phyloP scores from a whole-genome alignment of 768 basidiomycete genomes.

The Lactifluus piperatus region DNA sequence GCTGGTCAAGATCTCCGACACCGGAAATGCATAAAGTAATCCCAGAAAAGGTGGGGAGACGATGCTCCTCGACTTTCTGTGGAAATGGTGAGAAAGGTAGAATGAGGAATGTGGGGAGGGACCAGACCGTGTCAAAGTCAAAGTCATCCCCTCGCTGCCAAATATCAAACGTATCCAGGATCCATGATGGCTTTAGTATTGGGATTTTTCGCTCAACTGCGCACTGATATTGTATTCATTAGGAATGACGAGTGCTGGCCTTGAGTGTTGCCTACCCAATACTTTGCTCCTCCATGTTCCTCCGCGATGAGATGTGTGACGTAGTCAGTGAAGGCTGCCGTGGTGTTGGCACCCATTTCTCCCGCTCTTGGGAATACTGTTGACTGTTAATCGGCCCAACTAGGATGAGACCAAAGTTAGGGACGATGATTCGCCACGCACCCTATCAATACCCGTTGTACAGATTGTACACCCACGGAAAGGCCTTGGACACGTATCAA shows the following conservation, averaged over 20 bases:
- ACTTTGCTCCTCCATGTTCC: conserved; percentile 81
- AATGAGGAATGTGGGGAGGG: not conserved
- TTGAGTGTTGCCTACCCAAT: conserved; percentile 41
- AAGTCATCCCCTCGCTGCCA: conserved; percentile 82
- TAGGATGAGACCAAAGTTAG: not conserved
- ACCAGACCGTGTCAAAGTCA: conserved; percentile 46
- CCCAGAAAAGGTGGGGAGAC: conserved; percentile 64
- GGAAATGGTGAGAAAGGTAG: not conserved
- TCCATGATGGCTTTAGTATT: conserved; percentile 72
- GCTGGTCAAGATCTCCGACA: conserved; percentile 49
- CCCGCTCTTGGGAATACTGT: conserved; percentile 65
- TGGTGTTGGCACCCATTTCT: conserved; percentile 69
- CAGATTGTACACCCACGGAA: conserved; percentile 59
- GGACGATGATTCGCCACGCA: conserved; percentile 25
- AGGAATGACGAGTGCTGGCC: not conserved
- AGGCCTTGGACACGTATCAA: conserved; percentile 46
- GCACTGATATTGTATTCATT: conserved; percentile 41
- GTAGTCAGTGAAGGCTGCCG: conserved; percentile 67
- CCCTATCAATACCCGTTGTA: conserved; percentile 81
- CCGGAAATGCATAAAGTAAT: conserved; percentile 71
- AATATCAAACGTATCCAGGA: conserved; percentile 54
- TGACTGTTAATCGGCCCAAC: conserved; percentile 34
- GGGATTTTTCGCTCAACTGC: conserved; percentile 75
- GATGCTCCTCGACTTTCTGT: conserved; percentile 52
- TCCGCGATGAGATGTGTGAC: conserved; percentile 84